Percentiles rank a stretch among this genome's conserved stretches.
Evolutionary conservation across 495 filamentous ascomycete genomes (phyloP).

Genomic region (Usnea hakonensis): DNA sequence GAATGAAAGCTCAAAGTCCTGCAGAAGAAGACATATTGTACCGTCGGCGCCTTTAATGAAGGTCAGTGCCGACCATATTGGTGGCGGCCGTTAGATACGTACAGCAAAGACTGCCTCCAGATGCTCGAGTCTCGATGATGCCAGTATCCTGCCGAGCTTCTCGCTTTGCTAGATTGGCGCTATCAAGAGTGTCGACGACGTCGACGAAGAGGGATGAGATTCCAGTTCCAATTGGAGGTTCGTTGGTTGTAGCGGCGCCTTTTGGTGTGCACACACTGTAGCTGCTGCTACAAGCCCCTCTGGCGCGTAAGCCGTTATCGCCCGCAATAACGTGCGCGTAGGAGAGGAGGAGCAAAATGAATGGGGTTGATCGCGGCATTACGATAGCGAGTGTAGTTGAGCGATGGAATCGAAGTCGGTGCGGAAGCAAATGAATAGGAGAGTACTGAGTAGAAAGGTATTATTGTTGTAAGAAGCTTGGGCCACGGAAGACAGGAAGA

Average conservation of each 20-base stretch:
- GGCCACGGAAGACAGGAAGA: not conserved
- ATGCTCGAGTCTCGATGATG: slow-evolving; percentile 10
- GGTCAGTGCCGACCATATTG: not conserved
- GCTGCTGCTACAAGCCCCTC: slow-evolving; percentile 14
- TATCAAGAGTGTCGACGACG: slow-evolving; percentile 26
- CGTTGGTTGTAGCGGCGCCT: slow-evolving; percentile 25
- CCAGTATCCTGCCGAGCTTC: not conserved
- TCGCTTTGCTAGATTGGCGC: slow-evolving; percentile 22
- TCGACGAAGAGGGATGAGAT: slow-evolving; percentile 25
- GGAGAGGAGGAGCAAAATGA: not conserved
- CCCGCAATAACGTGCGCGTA: not conserved
- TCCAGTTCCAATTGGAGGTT: slow-evolving; percentile 25
- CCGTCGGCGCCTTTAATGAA: slow-evolving; percentile 20
- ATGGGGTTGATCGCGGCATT: not conserved
- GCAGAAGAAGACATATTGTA: slow-evolving; percentile 28
- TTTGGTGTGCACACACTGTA: slow-evolving; percentile 19
- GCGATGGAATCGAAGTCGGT: not conserved
- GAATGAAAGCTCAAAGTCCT: slow-evolving; percentile 28
- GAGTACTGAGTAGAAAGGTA: not conserved
- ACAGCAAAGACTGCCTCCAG: slow-evolving; percentile 24
- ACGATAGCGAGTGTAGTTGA: not conserved
- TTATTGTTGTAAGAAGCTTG: not conserved
- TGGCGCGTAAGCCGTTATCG: not conserved
- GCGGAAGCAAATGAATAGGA: not conserved
- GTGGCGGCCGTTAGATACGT: not conserved